Percentiles rank a stretch among this genome's conserved stretches.
These are phyloP conservation scores for Acidiella bohemica DNA, from an alignment of 495 filamentous ascomycete species.

Conservation along the genomic window DNA sequence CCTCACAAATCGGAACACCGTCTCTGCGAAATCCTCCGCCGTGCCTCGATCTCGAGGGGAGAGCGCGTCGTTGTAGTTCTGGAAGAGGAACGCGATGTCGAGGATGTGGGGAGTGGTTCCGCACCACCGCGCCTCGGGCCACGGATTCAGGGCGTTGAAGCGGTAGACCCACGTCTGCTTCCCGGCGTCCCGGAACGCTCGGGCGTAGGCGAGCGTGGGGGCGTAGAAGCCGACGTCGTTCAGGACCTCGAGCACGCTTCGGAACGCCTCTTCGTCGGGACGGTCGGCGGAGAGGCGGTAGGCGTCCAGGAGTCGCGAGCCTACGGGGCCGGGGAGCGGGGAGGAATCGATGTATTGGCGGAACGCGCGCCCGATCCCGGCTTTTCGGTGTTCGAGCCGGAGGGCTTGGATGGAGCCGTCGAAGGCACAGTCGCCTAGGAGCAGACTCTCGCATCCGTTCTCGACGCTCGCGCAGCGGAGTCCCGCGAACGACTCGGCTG, in stretches of 20 bases:
- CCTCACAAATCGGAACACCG: conserved; percentile 35
- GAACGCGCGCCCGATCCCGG: conserved; percentile 27
- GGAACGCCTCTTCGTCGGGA: conserved; percentile 27
- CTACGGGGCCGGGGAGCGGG: conserved; percentile 16
- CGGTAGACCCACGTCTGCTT: conserved; percentile 32
- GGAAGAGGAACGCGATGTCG: conserved; percentile 36
- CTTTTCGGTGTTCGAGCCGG: conserved; percentile 16
- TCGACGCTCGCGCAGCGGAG: conserved; percentile 21
- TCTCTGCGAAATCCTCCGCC: conserved; percentile 29
- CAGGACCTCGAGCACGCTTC: conserved; percentile 27
- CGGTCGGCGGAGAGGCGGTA: conserved; percentile 25
- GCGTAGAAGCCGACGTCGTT: conserved; percentile 33
- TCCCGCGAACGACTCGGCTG: conserved; percentile 2
- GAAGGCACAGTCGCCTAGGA: conserved; percentile 32
- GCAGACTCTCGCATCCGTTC: conserved; percentile 28
- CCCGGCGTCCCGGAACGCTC: conserved; percentile 23
- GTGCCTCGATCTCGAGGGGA: conserved; percentile 24
- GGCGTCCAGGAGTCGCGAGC: conserved; percentile 22
- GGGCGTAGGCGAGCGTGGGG: conserved; percentile 27
- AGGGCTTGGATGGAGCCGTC: conserved; percentile 27
- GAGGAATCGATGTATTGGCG: conserved; percentile 20
- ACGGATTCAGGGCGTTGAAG: conserved; percentile 38
- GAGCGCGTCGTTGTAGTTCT: conserved; percentile 33
- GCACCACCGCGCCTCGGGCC: conserved; percentile 35
- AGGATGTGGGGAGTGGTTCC: conserved; percentile 33